Conservation (phyloP, 495 filamentous ascomycete species). For the Aspergillus baeticus region DNA sequence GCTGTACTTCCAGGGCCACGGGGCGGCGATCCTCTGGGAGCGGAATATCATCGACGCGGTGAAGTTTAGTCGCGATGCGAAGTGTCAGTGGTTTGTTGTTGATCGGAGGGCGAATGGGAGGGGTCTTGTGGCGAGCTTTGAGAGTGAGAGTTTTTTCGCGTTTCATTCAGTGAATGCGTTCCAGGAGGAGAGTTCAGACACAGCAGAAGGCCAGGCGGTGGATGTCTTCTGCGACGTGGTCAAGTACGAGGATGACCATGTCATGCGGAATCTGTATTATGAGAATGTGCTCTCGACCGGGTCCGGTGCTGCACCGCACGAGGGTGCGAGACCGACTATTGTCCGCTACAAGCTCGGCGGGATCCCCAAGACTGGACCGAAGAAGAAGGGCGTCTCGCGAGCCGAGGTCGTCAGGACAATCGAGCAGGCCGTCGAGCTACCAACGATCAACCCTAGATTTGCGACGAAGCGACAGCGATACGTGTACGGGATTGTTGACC, state of each 20-base stretch:
- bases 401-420: not conserved
- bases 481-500: constrained; percentile 3
- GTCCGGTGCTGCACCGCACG: not conserved
- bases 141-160: constrained; percentile 13
- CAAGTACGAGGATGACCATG: constrained; percentile 8
- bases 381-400: not conserved
- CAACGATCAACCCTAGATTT: constrained; percentile 15
- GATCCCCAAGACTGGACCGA: not conserved
- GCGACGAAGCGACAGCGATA: constrained; percentile 6
- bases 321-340: not conserved
- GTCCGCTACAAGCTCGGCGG: constrained; percentile 10
- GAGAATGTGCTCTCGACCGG: constrained; percentile 14
- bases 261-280: constrained; percentile 10
- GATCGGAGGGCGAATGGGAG: constrained; percentile 4
- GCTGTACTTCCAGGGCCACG: not conserved
- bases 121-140: constrained; percentile 4
- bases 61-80: not conserved
- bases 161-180: constrained; percentile 19
- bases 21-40: constrained; percentile 11
- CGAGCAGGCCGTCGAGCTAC: constrained; percentile 3
- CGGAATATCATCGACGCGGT: constrained; percentile 13
- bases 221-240: constrained; percentile 17
- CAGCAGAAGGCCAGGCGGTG: not conserved
- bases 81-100: constrained; percentile 15
- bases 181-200: constrained; percentile 5